Evolutionary conservation across 2,329 filamentous ascomycete genomes (phyloP), one percentile per base, ranked within the genome.

Genomic region (Thermoascus crustaceus): DNA sequence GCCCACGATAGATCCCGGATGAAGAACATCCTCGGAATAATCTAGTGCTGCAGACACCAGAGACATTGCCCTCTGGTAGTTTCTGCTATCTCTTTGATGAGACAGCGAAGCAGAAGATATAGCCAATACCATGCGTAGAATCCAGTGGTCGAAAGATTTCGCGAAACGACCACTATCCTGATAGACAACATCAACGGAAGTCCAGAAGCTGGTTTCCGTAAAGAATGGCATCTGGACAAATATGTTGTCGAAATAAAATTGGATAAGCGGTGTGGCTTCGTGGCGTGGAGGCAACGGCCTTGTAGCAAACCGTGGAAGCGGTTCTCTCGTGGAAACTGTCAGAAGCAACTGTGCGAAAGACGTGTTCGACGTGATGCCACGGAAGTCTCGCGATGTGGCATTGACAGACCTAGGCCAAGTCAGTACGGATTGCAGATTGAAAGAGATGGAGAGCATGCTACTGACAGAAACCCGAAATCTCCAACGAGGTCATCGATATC

Each of bases 401-500:
- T 94, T 94, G 53, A 98, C 85, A 4, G 89, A 86, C 37, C 86
- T 91, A 49, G 27, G 29, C 7, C 27, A 37, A 10, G 7, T 49
- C 31, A 48, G 46, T 35, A 40, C 32, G 34, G 30, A 34, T 26
- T n/a, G 36, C 16, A 34, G n/a, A 36, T 31, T 18, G 11, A 41
- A 21, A 18, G 1, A 6, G 21, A 11, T 27, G 10, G 24, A 30
- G 30, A 24, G 30, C 33, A 16, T 17, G 11, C 9, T 13, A 63
- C 80, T 61, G 58, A 93, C 79, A 95, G 66, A 52, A 86, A 89
- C 35, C 88, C 88, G 68, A 96, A 94, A 53, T 94, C 88, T 1
- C 88, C 93, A 14, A 95, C 85, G 2, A 96, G 68, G 35, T 91
- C 82, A 61, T 95, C 89, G 35, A 95, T 86, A 57, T 94, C 85